Conservation (phyloP, 371 early-diverging fungal species). For the Mortierella sp. region DNA sequence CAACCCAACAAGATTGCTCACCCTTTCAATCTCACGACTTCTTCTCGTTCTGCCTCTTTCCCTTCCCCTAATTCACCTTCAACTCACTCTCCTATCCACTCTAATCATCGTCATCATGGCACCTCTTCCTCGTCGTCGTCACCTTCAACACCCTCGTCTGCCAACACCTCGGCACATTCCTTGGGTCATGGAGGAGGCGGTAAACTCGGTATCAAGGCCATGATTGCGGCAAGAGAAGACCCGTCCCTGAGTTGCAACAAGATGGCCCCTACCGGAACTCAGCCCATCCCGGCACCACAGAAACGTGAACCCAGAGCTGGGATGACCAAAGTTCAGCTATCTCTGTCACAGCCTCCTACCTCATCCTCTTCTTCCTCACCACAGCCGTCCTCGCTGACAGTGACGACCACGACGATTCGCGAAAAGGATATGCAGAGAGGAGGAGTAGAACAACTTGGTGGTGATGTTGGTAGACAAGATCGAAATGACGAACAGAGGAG, state of each 20-base stretch:
- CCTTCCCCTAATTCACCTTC: slow-evolving; percentile 17
- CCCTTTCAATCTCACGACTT: slow-evolving; percentile 19
- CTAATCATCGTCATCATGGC: not conserved
- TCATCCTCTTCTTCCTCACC: slow-evolving; percentile 3
- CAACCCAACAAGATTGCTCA: slow-evolving; percentile 50
- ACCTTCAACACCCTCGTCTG: not conserved
- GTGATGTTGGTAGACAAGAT: not conserved
- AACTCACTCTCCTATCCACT: not conserved
- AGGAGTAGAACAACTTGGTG: not conserved
- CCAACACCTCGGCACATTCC: slow-evolving; percentile 5
- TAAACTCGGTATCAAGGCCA: slow-evolving; percentile 37
- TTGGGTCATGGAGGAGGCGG: not conserved
- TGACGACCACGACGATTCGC: not conserved
- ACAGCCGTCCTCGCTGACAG: not conserved
- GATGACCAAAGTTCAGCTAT: slow-evolving; percentile 44
- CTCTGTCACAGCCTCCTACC: slow-evolving; percentile 1
- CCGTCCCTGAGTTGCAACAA: slow-evolving; percentile 52
- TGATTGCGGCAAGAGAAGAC: slow-evolving; percentile 57
- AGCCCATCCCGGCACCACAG: slow-evolving; percentile 39
- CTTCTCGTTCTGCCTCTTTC: slow-evolving; percentile 45
- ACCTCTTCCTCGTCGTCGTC: not conserved
- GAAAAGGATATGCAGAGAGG: not conserved
- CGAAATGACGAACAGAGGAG: not conserved
- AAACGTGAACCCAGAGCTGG: slow-evolving; percentile 27
- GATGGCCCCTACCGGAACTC: slow-evolving; percentile 35